Evolutionary conservation across 352 stramenopile genomes (phyloP), one percentile per base, ranked within the genome.

Genomic region (Phytophthora fragariaefolia): DNA sequence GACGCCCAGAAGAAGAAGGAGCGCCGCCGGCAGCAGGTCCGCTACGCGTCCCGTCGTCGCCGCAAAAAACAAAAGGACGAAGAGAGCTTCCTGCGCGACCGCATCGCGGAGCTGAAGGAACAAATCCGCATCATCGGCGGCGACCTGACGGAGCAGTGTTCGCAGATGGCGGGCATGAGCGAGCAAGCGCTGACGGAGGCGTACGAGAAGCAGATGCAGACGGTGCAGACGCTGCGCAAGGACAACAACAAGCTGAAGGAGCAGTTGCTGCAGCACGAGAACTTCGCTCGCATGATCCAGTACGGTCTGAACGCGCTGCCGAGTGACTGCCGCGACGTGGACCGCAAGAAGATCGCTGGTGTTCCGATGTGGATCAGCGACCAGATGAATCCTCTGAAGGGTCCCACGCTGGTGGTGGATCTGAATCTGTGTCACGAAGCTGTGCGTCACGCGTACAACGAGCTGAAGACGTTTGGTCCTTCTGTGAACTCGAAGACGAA

Each of bases 201-300:
- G 47, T 92, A 92, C 71, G 77, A 92, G 70, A 91, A 94, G 76
- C 83, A 94, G 67, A 90, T 92, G 81, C 59, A 81, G 66, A 90
- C 83, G 26, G 83, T 94, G 12, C 83, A 92, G 73, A 90, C 77
- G 15, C 70, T 94, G 50, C 82, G 83, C 65, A 87, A 89, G 63
- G 85, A 94, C 73, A 92, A 94, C 79, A 90, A 92, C 68, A 88
- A 91, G 72, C 70, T 92, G 42, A 92, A 92, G 71, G 84, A 91
- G 59, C 83, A 92, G 69, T 48, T 94, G 26, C 43, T 91, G 61
- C 86, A 92, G 58, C 86, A 94, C 70, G 86, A 94, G 67, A 90
- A 92, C 69, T 94, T 92, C 67, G 86, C 84, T 27, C 81, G 86
- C 28, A 90, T 92, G 82, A 91, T 94, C 63, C 86, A 94, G 76